Percentiles rank a stretch among this genome's conserved stretches.
Evolutionary conservation across 2,329 filamentous ascomycete genomes (phyloP).

Genomic region (Sarocladium brachiariae): DNA sequence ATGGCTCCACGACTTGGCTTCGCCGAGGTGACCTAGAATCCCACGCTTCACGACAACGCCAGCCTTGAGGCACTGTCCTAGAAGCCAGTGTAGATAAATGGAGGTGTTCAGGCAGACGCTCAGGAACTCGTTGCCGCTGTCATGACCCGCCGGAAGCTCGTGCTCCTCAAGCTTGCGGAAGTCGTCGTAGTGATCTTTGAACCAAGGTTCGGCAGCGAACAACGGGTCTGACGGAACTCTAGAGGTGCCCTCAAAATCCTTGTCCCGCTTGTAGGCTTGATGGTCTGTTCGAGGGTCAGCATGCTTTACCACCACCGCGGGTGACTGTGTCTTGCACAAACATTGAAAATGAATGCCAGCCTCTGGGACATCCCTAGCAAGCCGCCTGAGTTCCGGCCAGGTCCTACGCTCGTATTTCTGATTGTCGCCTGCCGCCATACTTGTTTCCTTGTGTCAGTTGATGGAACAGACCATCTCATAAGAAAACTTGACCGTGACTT

Average conservation of each 20-base stretch:
- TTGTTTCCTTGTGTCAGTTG: constrained; percentile 16
- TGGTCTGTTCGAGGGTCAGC: constrained; percentile 29
- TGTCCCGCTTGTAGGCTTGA: constrained; percentile 47
- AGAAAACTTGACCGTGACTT: no score
- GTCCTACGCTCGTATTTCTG: constrained; percentile 56
- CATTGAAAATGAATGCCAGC: constrained; percentile 76
- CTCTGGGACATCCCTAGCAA: constrained; percentile 61
- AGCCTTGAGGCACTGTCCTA: constrained; percentile 68
- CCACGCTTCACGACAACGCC: constrained; percentile 63
- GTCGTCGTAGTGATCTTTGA: constrained; percentile 62
- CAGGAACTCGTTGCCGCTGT: constrained; percentile 69
- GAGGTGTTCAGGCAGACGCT: constrained; percentile 89
- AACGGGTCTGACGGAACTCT: no score
- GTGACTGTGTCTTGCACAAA: constrained; percentile 20
- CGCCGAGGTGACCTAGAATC: constrained; percentile 60
- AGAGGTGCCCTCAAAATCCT: constrained; percentile 42
- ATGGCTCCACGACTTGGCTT: constrained; percentile 50
- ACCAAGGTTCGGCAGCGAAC: constrained; percentile 55
- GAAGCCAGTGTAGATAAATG: constrained; percentile 80
- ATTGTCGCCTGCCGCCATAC: constrained; percentile 35
- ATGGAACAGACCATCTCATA: no score
- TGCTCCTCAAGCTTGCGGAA: constrained; percentile 54
- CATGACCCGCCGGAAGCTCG: constrained; percentile 57
- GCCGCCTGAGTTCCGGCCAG: constrained; percentile 54
- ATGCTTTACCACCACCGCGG: neutral